These are phyloP conservation scores for Lipomyces mesembrius DNA, from an alignment of 805 yeast species.

Conservation along the genomic window DNA sequence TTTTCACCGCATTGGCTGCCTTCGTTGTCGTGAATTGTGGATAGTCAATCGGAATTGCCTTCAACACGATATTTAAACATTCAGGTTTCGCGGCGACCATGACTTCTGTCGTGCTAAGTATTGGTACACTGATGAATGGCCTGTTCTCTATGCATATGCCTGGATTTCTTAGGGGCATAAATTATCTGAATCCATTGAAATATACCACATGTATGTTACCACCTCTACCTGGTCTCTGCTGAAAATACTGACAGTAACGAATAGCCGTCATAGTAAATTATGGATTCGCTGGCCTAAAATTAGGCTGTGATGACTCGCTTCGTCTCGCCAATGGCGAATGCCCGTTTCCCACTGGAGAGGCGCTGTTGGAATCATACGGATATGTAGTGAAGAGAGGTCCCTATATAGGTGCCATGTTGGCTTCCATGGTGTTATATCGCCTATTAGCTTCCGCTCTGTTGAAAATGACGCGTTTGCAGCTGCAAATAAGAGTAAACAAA, in stretches of 20 bases:
- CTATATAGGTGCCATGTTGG: constrained; percentile 40
- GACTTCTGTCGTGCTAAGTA: constrained; percentile 65
- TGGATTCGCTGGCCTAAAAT: constrained; percentile 58
- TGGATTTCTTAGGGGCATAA: constrained; percentile 66
- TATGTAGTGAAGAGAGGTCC: constrained; percentile 42
- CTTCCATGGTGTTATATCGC: constrained; percentile 41
- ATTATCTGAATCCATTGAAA: constrained; percentile 77
- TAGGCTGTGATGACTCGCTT: constrained; percentile 55
- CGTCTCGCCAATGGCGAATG: constrained; percentile 50
- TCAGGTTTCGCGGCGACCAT: constrained; percentile 81
- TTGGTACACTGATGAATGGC: constrained; percentile 85
- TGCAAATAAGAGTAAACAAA: constrained; percentile 2
- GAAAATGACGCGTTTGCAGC: constrained; percentile 33
- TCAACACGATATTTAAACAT: constrained; percentile 72
- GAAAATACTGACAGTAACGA: background rate
- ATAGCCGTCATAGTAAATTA: constrained; percentile 24
- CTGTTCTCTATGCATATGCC: constrained; percentile 80
- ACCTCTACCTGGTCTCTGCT: background rate
- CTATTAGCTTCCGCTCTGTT: constrained; percentile 39
- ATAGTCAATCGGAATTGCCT: constrained; percentile 81
- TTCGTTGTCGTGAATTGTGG: constrained; percentile 70
- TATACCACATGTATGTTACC: constrained; percentile 49
- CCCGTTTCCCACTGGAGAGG: constrained; percentile 56
- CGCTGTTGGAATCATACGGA: constrained; percentile 59
- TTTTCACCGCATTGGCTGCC: constrained; percentile 61